Evolutionary conservation across 2,329 filamentous ascomycete species (phyloP), one percentile per base, ranked within the genome.

Genomic region (Cadophora malorum): DNA sequence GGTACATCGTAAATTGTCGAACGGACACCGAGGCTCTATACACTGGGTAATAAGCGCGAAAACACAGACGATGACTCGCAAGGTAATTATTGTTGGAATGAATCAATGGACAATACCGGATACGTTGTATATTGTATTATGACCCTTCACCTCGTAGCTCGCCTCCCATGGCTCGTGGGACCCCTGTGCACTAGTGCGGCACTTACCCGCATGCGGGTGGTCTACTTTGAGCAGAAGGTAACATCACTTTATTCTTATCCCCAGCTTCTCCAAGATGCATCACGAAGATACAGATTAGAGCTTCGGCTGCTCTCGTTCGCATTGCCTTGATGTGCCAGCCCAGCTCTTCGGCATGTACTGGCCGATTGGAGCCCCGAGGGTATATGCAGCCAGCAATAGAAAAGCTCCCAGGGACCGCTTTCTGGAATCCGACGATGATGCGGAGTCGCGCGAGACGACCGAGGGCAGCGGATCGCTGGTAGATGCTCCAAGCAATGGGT

Each of bases 351-450:
- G 71, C 72, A 78, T 96, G 93, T 96, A 96, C 86, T 96, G 93
- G 93, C 93, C 93, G 77, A 88, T 94, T 80, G 92, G 91, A 80
- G 92, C 92, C 79, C 92, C 93, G 78, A 89, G 90, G 79, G 89
- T 94, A 79, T 95, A 93, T 83, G 90, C 92, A 77, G 91, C 91
- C 75, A 91, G 85, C 82, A 92, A 88, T 81, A 87, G 86, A 77
- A 84, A 85, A 78, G 80, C 83, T 73, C 80, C 83, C 65, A 79
- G 81, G 66, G 79, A 83, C 72, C 84, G 82, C 70, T 78, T 84
- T 67, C 81, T 85, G 70, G 80, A 87, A 69, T 86, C 85, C 64
- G 85, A 90, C 73, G 86, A 92, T 82, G 89, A 90, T 78, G 81
- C 88, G 74, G 72, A 81, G 71, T 70, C 77, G 69, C 58, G 72